phyloP scores from a whole-genome alignment of 2,329 filamentous ascomycete genomes.

The Gnomoniopsis smithogilvyi region DNA sequence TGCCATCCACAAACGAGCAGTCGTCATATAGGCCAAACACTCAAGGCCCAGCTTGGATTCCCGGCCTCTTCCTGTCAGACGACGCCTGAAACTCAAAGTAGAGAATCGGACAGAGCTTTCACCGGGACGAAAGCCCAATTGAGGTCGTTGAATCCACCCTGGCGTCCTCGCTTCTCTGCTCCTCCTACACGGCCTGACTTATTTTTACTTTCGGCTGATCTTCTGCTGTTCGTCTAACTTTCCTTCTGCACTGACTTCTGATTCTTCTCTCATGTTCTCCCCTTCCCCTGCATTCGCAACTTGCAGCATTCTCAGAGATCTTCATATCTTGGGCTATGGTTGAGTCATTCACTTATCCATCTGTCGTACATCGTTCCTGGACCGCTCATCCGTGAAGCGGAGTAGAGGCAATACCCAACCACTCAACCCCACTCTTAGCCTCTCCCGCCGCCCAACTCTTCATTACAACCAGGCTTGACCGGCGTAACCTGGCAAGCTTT shows the following conservation, averaged over 20 bases:
- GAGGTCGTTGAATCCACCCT: background rate
- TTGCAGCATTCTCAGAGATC: background rate
- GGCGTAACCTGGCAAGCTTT: conserved; percentile 5
- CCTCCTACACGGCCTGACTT: conserved; percentile 8
- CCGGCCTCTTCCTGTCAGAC: conserved; percentile 3
- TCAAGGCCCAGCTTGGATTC: background rate
- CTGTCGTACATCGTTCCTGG: conserved; percentile 7
- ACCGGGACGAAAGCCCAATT: background rate
- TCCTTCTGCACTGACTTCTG: background rate
- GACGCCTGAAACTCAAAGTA: conserved; percentile 5
- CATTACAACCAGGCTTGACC: conserved; percentile 9
- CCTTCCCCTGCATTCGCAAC: background rate
- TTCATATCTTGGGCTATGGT: background rate
- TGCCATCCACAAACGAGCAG: background rate
- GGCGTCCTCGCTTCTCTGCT: background rate
- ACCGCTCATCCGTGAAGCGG: background rate
- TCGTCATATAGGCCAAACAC: background rate
- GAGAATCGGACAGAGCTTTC: background rate
- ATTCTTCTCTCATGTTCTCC: background rate
- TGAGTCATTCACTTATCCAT: background rate
- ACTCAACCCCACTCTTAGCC: conserved; percentile 2
- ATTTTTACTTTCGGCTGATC: conserved; percentile 5
- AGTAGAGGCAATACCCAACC: background rate
- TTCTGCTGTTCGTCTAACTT: background rate
- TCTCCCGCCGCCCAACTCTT: background rate